Evolutionary conservation across 2,329 filamentous ascomycete genomes (phyloP), one percentile per base, ranked within the genome.

Genomic region (Colletotrichum sp.): DNA sequence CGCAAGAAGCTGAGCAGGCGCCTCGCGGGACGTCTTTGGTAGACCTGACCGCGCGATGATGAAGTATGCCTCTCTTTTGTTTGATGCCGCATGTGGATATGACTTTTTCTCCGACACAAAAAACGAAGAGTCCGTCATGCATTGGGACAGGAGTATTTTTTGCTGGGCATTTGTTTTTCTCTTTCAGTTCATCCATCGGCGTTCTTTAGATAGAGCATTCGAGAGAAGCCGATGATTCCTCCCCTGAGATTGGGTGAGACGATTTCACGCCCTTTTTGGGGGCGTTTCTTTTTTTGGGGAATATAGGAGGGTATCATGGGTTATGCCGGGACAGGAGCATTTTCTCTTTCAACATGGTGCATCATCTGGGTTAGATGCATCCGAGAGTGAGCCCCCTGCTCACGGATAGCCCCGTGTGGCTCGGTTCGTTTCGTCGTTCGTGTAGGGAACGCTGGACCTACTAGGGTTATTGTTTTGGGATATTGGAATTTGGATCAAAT

Each of bases 1-100:
- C 82, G 84, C 38, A 83, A 82, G 76, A 85, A 83, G 77, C 79
- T 86, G 62, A 79, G 83, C 29, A 83, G 83, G 27, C 85, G 85
- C 24, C 84, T 87, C 27, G 83, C 84, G 13, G 80, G 79, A 43
- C 78, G 80, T 16, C 76, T 80, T 54, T 73, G 73, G 55, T 76
- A 74, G 54, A 47, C 21, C 8, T 8, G n/a, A 18, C 18, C 15
- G 27, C 13, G 36, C 15, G 8, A 29, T 18, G 34, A 54, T 21
- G 43, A n/a, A 47, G 18, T 47, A 21, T 8, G n/a, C 9, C 51
- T 21, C 7, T 55, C 51, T 8, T 55, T 59, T 43, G 9, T 58
- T 24, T 31, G 24, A 55, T 57, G 69, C 43, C 51, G 21, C n/a
- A 73, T 55, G 9, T 73, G 64, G n/a, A 59, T 43, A 58, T 73